Base-by-base conservation (phyloP, 2,329 filamentous ascomycete genomes). In the Colletotrichum eremochloae region DNA sequence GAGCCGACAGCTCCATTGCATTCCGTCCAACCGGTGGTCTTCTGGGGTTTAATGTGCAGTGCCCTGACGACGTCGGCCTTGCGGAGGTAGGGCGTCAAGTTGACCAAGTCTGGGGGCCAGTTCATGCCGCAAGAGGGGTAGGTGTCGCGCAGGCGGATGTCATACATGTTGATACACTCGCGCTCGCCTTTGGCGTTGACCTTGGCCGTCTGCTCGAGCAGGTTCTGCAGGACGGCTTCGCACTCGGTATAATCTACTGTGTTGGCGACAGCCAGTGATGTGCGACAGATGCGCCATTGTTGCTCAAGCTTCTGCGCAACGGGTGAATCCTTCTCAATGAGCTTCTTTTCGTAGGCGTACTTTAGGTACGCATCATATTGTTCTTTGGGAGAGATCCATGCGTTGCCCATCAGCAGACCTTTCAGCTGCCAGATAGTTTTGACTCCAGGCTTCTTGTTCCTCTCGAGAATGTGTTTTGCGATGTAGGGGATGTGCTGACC, bases 401-500 rank as follows among this genome's bases (percentile, higher is more conserved):
- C 96, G 80, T 99, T 99, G 67, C 97, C 97, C 73, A 99, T 98
- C 46, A 99, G 81, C 29, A 99, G 85, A 11, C 96, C 96, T 75
- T 92, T 88, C 38, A 99, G 84, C 63, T 92, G 92, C 96, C 96
- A 99, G 36, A 82, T 81, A 52, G 84, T 80, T 66, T 84, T 82
- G 6, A 83, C 82, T 31, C 79, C 79, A 18, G 82, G 81, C n/a
- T 85, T 84, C 78, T 93, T 92, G 84, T 99, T 99, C 73, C 94
- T 94, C 60, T 95, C 91, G 70, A 98, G 86, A 67, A 99, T 97
- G 29, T 93, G 93, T 78, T 92, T 92, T n/a, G 95, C 93, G 75
- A 99, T 96, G 81, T 99, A 97, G 1, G 96, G 96, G 74, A 99
- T 98, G 82, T 98, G 92, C 80, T 98, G 96, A 56, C 96, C 96